A percentile compares a stretch with the other conserved stretches of the same genome.
These are phyloP conservation scores for Torulaspora globosa DNA, from an alignment of 1,139 yeast genomes.

Conservation along the genomic window DNA sequence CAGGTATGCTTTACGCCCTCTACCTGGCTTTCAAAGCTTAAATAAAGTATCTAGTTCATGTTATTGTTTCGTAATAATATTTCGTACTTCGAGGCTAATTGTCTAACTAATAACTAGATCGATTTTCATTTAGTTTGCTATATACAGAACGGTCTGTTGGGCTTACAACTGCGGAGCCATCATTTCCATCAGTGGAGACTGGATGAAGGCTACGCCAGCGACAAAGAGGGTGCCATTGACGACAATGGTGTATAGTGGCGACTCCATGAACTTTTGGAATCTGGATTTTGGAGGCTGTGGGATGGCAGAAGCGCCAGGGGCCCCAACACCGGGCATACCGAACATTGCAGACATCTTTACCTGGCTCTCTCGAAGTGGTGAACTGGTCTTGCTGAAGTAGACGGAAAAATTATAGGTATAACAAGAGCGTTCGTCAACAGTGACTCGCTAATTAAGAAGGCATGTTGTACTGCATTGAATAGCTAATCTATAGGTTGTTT, in stretches of 20 bases:
- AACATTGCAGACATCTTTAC: conserved; percentile 23
- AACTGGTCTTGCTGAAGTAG: background rate
- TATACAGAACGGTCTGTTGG: conserved; percentile 1
- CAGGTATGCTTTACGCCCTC: conserved; percentile 70
- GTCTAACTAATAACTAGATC: background rate
- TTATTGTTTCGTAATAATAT: conserved; percentile 4
- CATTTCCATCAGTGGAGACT: conserved; percentile 76
- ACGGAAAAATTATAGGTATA: conserved; percentile 6
- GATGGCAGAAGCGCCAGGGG: conserved; percentile 23
- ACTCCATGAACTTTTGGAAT: conserved; percentile 50
- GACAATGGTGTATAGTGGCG: conserved; percentile 62
- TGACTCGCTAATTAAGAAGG: background rate
- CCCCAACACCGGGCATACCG: conserved; percentile 31
- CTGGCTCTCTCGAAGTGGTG: background rate
- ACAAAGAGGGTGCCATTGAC: conserved; percentile 61
- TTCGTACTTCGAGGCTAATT: background rate
- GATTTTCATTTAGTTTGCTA: background rate
- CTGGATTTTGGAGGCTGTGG: conserved; percentile 39
- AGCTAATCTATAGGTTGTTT: conserved; percentile 3
- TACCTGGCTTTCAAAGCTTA: conserved; percentile 48
- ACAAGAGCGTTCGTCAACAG: background rate
- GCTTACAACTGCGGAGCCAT: conserved; percentile 63
- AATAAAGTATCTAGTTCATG: background rate
- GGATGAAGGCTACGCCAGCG: conserved; percentile 70
- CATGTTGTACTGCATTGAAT: background rate